Conservation (phyloP, 371 early-diverging fungal genomes). For the Cokeromyces recurvatus region DNA sequence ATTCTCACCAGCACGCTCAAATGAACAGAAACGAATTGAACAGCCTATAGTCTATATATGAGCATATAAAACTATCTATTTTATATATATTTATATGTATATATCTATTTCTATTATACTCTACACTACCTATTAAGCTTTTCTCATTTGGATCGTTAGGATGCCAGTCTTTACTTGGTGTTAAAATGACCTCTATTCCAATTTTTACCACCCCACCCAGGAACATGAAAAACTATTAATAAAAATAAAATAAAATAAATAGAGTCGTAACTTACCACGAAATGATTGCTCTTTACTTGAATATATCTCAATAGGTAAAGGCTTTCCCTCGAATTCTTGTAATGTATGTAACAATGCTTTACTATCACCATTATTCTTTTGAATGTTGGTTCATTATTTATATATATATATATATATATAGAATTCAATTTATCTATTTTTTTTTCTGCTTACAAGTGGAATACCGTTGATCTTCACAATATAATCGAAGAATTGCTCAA, state of each 20-base stretch:
- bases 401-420: too few relatives aligned
- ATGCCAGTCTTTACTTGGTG: slow-evolving; percentile 53
- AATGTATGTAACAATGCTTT: slow-evolving; percentile 44
- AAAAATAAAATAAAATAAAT: background rate
- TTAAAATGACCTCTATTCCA: slow-evolving; percentile 48
- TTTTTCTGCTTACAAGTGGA: slow-evolving; percentile 34
- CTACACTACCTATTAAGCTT: slow-evolving; percentile 33
- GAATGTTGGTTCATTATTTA: too few relatives aligned
- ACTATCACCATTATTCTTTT: slow-evolving; percentile 51
- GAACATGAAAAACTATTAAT: too few relatives aligned
- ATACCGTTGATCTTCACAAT: slow-evolving; percentile 64
- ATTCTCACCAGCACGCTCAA: slow-evolving; percentile 61
- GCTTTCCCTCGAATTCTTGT: slow-evolving; percentile 45
- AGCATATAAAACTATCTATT: background rate
- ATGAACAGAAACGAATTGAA: slow-evolving; percentile 71
- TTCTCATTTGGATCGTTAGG: slow-evolving; percentile 35
- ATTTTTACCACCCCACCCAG: too few relatives aligned
- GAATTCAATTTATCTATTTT: too few relatives aligned
- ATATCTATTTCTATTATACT: too few relatives aligned
- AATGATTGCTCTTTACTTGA: slow-evolving; percentile 62
- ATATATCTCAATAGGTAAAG: slow-evolving; percentile 60
- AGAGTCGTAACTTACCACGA: slow-evolving; percentile 53
- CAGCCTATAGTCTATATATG: slow-evolving; percentile 63
- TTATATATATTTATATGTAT: background rate
- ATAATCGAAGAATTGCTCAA: slow-evolving; percentile 76